A percentile compares a stretch with the other conserved stretches of the same genome.
Conservation (phyloP, 352 stramenopile species). For the Globisporangium nagaii region DNA sequence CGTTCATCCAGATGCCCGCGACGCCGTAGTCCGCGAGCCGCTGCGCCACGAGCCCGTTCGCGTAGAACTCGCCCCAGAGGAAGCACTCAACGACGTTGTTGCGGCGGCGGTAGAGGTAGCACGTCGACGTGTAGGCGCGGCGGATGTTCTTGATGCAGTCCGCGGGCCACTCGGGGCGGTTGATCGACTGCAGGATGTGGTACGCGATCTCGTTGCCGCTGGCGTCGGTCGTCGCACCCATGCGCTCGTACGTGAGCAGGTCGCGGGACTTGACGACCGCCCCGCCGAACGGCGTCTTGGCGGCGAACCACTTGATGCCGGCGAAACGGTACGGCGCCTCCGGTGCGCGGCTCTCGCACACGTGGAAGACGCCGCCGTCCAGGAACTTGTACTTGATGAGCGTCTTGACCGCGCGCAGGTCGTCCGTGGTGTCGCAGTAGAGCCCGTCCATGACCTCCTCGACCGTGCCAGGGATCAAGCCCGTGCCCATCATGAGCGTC, state of each 20-base stretch:
- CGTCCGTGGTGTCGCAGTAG: slow-evolving; percentile 33
- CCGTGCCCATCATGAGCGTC: slow-evolving; percentile 10
- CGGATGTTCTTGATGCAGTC: slow-evolving; percentile 21
- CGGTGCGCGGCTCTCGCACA: slow-evolving; percentile 18
- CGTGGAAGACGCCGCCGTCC: slow-evolving; percentile 31
- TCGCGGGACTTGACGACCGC: slow-evolving; percentile 20
- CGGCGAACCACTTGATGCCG: slow-evolving; percentile 39
- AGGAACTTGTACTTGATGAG: slow-evolving; percentile 25
- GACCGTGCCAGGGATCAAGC: slow-evolving; percentile 4
- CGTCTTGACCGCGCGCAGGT: slow-evolving; percentile 24
- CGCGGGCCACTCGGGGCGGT: slow-evolving; percentile 13
- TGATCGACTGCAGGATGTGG: slow-evolving; percentile 17
- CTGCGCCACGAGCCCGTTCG: slow-evolving; percentile 17
- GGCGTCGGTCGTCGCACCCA: slow-evolving; percentile 4
- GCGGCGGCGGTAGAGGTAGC: slow-evolving; percentile 32
- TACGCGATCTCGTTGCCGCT: slow-evolving; percentile 14
- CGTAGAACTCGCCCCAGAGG: slow-evolving; percentile 29
- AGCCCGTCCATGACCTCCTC: slow-evolving; percentile 35
- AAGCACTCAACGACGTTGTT: slow-evolving; percentile 35
- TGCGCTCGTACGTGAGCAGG: slow-evolving; percentile 21
- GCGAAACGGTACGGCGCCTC: slow-evolving; percentile 32
- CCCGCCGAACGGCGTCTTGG: slow-evolving; percentile 20
- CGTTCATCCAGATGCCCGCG: slow-evolving; percentile 17
- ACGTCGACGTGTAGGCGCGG: slow-evolving; percentile 33
- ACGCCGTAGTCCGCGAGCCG: slow-evolving; percentile 14